phyloP scores from a whole-genome alignment of 2,329 filamentous ascomycete genomes.

The Pestalotiopsis sp. region DNA sequence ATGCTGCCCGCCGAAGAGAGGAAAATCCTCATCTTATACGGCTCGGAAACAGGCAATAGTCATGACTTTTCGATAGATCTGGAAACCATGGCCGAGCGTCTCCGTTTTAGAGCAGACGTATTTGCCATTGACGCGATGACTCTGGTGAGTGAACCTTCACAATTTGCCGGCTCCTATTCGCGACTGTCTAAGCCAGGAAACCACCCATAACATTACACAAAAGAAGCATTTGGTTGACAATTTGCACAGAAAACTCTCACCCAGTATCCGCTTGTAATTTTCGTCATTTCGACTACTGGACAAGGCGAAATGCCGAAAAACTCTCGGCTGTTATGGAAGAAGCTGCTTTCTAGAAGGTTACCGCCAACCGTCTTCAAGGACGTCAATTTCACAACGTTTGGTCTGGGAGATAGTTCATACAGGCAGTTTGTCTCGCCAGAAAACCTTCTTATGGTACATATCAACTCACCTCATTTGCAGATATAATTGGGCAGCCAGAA shows the following conservation, averaged over 20 bases:
- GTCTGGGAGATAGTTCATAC: conserved; percentile 93
- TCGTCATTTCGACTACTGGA: conserved; percentile 89
- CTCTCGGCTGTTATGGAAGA: conserved; percentile 81
- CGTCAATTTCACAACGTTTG: conserved; percentile 82
- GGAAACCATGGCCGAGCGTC: conserved; percentile 70
- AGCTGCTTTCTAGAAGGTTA: conserved; percentile 77
- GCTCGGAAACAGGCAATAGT: conserved; percentile 92
- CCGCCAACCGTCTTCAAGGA: conserved; percentile 68
- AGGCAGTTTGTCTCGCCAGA: conserved; percentile 65
- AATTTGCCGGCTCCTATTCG: background rate
- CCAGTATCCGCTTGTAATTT: conserved; percentile 64
- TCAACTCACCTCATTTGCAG: conserved; percentile 41
- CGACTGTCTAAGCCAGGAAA: background rate
- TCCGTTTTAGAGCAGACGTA: conserved; percentile 77
- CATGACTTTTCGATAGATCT: conserved; percentile 90
- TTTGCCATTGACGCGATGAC: conserved; percentile 77
- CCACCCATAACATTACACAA: background rate
- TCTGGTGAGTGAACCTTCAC: conserved; percentile 59
- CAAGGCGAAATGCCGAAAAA: conserved; percentile 93
- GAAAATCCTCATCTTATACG: conserved; percentile 76
- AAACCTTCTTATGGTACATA: background rate
- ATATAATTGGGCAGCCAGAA: conserved; percentile 91
- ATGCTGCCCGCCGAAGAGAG: conserved; percentile 33
- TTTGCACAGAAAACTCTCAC: conserved; percentile 51
- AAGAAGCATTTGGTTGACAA: background rate